phyloP scores from a whole-genome alignment of 2,329 filamentous ascomycete genomes.

The Raffaelea arxii region DNA sequence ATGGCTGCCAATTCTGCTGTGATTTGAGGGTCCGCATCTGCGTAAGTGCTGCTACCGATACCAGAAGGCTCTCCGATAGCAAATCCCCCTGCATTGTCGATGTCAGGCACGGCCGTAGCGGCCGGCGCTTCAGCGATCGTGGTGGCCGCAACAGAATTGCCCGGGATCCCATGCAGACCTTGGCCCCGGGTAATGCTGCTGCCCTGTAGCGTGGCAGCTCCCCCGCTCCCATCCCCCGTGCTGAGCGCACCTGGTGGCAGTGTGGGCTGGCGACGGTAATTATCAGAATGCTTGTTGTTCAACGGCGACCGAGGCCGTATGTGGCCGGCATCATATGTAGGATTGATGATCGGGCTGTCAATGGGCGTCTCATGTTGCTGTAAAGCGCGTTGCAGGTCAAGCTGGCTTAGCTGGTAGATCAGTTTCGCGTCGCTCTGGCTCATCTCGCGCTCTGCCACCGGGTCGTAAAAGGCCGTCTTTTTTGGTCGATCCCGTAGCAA shows the following conservation, averaged over 20 bases:
- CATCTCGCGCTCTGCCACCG: slow-evolving; percentile 87
- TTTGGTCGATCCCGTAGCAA: slow-evolving; percentile 50
- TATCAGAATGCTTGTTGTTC: slow-evolving; percentile 3
- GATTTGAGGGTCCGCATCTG: slow-evolving; percentile 66
- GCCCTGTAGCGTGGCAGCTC: neutral
- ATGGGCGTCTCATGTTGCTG: slow-evolving; percentile 32
- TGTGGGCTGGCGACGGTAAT: neutral
- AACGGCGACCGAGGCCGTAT: slow-evolving; percentile 10
- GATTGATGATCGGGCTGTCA: slow-evolving; percentile 33
- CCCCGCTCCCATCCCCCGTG: neutral
- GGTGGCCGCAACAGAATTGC: too few species aligned
- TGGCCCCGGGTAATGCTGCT: neutral
- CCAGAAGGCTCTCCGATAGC: slow-evolving; percentile 44
- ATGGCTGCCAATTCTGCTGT: slow-evolving; percentile 77
- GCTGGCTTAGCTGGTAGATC: slow-evolving; percentile 85
- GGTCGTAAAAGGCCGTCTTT: slow-evolving; percentile 85
- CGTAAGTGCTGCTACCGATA: slow-evolving; percentile 55
- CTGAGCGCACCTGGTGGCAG: neutral
- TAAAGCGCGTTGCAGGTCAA: slow-evolving; percentile 38
- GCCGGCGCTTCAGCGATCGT: neutral
- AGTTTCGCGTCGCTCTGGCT: slow-evolving; percentile 90
- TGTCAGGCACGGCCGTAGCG: slow-evolving; percentile 9
- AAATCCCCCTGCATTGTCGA: slow-evolving; percentile 19
- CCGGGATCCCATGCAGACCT: neutral
- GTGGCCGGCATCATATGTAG: slow-evolving; percentile 1